These are phyloP conservation scores for Leishmania aethiopica DNA, from an alignment of 208 protist species.

Conservation along the genomic window DNA sequence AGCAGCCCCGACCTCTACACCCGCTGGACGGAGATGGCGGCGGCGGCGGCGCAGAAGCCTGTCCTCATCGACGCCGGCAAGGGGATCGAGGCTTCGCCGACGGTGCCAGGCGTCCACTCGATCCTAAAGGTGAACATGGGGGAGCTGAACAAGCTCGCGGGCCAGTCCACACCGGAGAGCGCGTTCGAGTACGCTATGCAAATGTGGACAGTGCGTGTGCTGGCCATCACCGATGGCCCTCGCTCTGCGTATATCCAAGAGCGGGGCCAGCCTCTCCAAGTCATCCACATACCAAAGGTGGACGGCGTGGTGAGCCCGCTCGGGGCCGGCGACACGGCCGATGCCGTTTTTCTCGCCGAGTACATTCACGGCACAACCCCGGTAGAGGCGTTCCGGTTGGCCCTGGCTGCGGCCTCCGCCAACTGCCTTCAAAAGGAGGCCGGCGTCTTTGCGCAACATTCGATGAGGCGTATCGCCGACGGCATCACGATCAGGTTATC, in stretches of 20 bases:
- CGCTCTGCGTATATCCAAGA: conserved; percentile 29
- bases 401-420: conserved; percentile 36
- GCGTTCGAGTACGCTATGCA: conserved; percentile 34
- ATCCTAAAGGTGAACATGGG: conserved; percentile 44
- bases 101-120: conserved; percentile 23
- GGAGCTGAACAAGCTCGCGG: conserved; percentile 34
- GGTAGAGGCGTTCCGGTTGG: conserved; percentile 32
- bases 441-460: conserved; percentile 13
- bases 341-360: conserved; percentile 40
- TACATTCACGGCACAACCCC: conserved; percentile 19
- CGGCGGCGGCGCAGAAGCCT: conserved; percentile 27
- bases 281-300: conserved; percentile 25
- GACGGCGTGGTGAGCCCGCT: conserved; percentile 40
- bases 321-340: conserved; percentile 39
- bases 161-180: conserved; percentile 14
- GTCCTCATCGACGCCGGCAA: conserved; percentile 45
- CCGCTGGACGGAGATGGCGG: conserved; percentile 33
- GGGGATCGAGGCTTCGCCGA: conserved; percentile 32
- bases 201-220: conserved; percentile 31
- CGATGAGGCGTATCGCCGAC: conserved; percentile 77
- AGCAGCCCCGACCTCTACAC: conserved; percentile 30
- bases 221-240: conserved; percentile 40
- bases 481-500: conserved; percentile 32
- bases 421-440: conserved; percentile 47
- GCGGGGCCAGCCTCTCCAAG: conserved; percentile 9